Conservation (phyloP, 2,329 filamentous ascomycete genomes). For the Exophiala alcalophila region DNA sequence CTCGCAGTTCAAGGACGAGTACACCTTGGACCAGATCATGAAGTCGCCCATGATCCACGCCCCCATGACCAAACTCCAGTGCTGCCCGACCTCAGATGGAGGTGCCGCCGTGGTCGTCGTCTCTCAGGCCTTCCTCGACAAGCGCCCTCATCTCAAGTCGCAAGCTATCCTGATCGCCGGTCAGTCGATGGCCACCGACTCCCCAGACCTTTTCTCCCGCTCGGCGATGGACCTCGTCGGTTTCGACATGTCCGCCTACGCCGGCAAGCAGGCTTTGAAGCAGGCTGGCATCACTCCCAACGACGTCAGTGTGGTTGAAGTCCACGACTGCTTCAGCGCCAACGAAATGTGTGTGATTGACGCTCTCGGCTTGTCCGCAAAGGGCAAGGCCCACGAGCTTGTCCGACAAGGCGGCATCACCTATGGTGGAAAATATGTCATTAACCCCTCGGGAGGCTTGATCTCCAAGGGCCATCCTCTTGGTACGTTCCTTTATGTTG, state of each 20-base stretch:
- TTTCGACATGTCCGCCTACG: conserved; percentile 75
- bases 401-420: conserved; percentile 86
- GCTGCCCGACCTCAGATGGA: conserved; percentile 93
- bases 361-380: conserved; percentile 72
- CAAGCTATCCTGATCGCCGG: conserved; percentile 89
- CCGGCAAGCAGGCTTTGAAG: conserved; percentile 64
- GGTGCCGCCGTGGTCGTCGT: conserved; percentile 85
- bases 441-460: conserved; percentile 91
- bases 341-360: conserved; percentile 93
- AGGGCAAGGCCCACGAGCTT: conserved; percentile 86
- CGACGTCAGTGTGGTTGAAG: conserved; percentile 80
- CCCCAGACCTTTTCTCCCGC: conserved; percentile 71
- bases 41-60: conserved; percentile 73
- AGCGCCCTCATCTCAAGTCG: conserved; percentile 73
- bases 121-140: conserved; percentile 82
- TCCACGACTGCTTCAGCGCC: conserved; percentile 95
- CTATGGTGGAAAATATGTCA: conserved; percentile 75
- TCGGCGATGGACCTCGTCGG: conserved; percentile 86
- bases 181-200: conserved; percentile 82
- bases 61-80: conserved; percentile 95
- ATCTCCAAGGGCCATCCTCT: conserved; percentile 96
- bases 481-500: conserved; percentile 44
- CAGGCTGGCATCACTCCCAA: conserved; percentile 67
- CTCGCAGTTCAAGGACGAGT: conserved; percentile 94
- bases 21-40: conserved; percentile 79